Evolutionary conservation across 2,329 filamentous ascomycete species (phyloP).

Genomic region (Cytospora piceicola): DNA sequence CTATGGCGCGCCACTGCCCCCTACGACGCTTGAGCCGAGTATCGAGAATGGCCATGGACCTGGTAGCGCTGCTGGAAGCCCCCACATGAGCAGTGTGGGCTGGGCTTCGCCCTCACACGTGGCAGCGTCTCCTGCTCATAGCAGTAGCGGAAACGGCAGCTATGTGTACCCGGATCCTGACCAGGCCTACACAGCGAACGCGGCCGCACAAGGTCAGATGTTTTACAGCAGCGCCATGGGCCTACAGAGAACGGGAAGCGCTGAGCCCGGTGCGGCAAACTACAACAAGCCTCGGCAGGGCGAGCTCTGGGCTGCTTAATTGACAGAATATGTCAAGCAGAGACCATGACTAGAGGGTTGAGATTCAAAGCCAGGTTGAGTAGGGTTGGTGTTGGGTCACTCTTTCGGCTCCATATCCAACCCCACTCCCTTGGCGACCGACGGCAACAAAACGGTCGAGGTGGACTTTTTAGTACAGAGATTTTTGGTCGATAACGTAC

Average conservation of each 20-base stretch:
- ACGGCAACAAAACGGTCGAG: constrained; percentile 7
- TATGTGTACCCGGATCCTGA: constrained; percentile 88
- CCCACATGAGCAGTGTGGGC: constrained; percentile 78
- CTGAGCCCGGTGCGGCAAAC: constrained; percentile 63
- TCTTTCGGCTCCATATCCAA: neutral
- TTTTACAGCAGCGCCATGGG: constrained; percentile 68
- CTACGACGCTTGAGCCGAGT: constrained; percentile 79
- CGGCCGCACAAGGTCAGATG: constrained; percentile 64
- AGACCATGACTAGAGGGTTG: neutral
- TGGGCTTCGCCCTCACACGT: constrained; percentile 87
- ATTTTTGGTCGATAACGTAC: neutral
- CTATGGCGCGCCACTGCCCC: constrained; percentile 70
- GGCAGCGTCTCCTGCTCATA: constrained; percentile 68
- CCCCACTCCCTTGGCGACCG: neutral
- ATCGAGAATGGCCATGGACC: constrained; percentile 73
- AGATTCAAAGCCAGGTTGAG: neutral
- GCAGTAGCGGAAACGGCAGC: constrained; percentile 53
- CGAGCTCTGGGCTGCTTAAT: constrained; percentile 54
- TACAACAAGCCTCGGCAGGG: constrained; percentile 63
- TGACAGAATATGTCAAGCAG: neutral
- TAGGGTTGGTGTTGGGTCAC: neutral
- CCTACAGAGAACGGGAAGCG: constrained; percentile 70
- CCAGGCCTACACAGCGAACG: constrained; percentile 59
- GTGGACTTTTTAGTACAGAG: neutral
- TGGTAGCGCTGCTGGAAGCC: constrained; percentile 78